Evolutionary conservation across 129 eudicot genomes (phyloP).

Genomic region (Glebionis coronaria): DNA sequence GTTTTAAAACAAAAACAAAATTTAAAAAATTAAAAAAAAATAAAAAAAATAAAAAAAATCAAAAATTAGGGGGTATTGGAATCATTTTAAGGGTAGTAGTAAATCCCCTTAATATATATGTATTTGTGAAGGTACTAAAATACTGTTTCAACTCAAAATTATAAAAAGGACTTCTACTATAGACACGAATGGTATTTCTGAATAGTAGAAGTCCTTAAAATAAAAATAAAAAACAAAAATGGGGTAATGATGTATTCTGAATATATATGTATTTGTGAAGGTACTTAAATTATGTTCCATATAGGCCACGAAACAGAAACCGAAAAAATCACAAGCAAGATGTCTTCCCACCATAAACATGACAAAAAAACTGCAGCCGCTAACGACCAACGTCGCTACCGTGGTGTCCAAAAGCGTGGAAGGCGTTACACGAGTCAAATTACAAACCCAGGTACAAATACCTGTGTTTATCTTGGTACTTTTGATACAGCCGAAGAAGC

Average conservation of each 20-base stretch:
- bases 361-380: conserved; percentile 6
- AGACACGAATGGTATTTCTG: not conserved
- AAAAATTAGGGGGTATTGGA: too few relatives aligned
- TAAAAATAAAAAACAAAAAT: not conserved
- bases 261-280: too few relatives aligned
- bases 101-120: too few relatives aligned
- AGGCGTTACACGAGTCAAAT: conserved; percentile 33
- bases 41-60: too few relatives aligned
- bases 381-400: conserved; percentile 22
- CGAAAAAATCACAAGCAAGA: conserved; percentile 30
- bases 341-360: conserved; percentile 24
- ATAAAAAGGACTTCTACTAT: too few relatives aligned
- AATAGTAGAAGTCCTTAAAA: conserved; percentile 11
- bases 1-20: too few relatives aligned
- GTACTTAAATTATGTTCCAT: too few relatives aligned
- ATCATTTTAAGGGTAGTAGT: too few relatives aligned
- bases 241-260: not conserved
- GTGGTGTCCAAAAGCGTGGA: conserved; percentile 33
- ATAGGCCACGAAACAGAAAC: conserved; percentile 35
- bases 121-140: too few relatives aligned
- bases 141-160: too few relatives aligned
- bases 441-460: conserved; percentile 35
- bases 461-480: conserved; percentile 37
- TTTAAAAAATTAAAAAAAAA: too few relatives aligned
- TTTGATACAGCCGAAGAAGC: conserved; percentile 46